Base-by-base conservation (phyloP, 2,329 filamentous ascomycete genomes). In the Trichoderma arundinaceum region DNA sequence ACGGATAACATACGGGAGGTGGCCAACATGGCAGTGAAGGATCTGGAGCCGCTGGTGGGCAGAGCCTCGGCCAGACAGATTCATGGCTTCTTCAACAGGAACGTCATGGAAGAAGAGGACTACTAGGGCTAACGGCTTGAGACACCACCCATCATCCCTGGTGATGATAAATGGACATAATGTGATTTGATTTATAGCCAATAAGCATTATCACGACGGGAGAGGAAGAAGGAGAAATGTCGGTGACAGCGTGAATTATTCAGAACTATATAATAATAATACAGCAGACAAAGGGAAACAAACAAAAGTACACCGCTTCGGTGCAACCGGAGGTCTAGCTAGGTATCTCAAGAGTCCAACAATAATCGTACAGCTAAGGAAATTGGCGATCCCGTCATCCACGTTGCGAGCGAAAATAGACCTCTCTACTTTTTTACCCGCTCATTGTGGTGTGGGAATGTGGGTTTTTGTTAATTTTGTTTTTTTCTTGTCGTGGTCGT, bases 11-110 rank as follows among this genome's bases (percentile, higher is more conserved):
- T 99, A 39, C 82, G 84, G 61, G 93, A 96, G 72, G 83, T 99
- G 70, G 92, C 92, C 38, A 97, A 97, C 78, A 92, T 96, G 87
- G 83, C 82, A n/a, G 83, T 88, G 66, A 84, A 85, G 56, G 90
- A 94, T 71, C 78, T 99, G 68, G 85, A 88, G 69, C 85, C 85
- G 35, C 70, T 96, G 66, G 88, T 98, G 28, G 95, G 95, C 0
- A 88, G 82, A 69, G 90, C 94, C 75, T 88, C 90, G 15, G 93
- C 87, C 32, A 86, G 89, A 75, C 87, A 90, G 79, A 92, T 98
- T 43, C 81, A 88, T 64, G 84, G 85, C 15, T 98, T 99, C 75
- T 98, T 99, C 72, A 90, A 90, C 22, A 79, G 83, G 57, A 86
- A 87, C 72, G 75, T 87, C 19, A 80, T 87, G 73, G 84, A 86